A percentile compares a stretch with the other conserved stretches of the same genome.
These are phyloP conservation scores for Ustilago shanxiensis DNA, from an alignment of 1,284 basidiomycete species.

Conservation along the genomic window DNA sequence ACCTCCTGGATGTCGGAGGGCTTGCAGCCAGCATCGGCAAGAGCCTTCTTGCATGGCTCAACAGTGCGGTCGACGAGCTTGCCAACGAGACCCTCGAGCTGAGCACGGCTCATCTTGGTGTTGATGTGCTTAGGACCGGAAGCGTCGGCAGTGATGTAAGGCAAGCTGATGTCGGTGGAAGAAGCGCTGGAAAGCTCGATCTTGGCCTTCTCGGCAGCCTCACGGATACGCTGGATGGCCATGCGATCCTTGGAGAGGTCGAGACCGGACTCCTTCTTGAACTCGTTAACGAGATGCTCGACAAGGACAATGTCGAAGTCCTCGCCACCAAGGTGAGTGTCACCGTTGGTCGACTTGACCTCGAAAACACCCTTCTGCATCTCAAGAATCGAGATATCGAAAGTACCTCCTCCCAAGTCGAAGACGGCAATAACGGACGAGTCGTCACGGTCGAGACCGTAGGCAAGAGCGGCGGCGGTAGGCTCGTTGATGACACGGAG, in stretches of 20 bases:
- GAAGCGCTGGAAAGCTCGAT: slow-evolving; percentile 86
- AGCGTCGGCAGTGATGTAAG: slow-evolving; percentile 78
- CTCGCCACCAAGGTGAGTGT: slow-evolving; percentile 98
- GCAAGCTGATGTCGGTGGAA: slow-evolving; percentile 76
- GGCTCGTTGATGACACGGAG: slow-evolving; percentile 99
- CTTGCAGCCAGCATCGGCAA: slow-evolving; percentile 91
- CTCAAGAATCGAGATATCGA: slow-evolving; percentile 97
- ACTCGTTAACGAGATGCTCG: slow-evolving; percentile 87
- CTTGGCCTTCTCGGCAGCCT: slow-evolving; percentile 99
- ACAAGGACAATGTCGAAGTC: slow-evolving; percentile 95
- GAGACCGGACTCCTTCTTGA: slow-evolving; percentile 91
- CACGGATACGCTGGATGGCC: slow-evolving; percentile 99
- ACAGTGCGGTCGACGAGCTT: slow-evolving; percentile 88
- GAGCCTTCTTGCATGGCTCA: slow-evolving; percentile 97
- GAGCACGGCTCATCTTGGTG: slow-evolving; percentile 73
- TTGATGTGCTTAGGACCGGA: slow-evolving; percentile 37
- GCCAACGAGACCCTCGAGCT: slow-evolving; percentile 88
- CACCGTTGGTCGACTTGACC: slow-evolving; percentile 98
- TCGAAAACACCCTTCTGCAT: slow-evolving; percentile 99
- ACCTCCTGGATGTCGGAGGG: slow-evolving; percentile 93
- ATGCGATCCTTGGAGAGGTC: slow-evolving; percentile 88
- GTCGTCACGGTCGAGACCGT: slow-evolving; percentile 73
- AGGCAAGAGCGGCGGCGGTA: slow-evolving; percentile 95
- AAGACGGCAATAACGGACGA: slow-evolving; percentile 84
- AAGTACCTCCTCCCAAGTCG: slow-evolving; percentile 93